phyloP scores from a whole-genome alignment of 2,329 filamentous ascomycete species.

The Bipolaris bicolor region DNA sequence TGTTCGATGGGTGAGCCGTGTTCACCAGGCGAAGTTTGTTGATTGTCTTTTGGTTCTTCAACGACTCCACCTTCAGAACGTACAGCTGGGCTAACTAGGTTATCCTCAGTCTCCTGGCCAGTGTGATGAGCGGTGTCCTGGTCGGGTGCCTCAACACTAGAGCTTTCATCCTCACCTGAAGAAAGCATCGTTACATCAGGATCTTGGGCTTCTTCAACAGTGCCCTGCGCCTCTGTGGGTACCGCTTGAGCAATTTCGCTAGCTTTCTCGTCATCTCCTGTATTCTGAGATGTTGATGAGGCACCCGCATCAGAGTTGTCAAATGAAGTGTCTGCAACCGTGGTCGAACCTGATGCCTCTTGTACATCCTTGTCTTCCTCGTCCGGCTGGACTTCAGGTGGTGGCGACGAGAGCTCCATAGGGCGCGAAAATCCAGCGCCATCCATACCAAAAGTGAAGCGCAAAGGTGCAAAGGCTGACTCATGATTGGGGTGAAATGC shows the following conservation, averaged over 20 bases:
- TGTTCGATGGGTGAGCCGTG: background rate
- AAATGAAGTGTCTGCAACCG: background rate
- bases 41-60: conserved; percentile 5
- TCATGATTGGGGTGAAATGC: conserved; percentile 39
- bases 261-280: background rate
- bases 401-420: conserved; percentile 26
- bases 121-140: background rate
- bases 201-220: background rate
- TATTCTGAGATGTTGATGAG: background rate
- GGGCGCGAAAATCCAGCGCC: conserved; percentile 34
- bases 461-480: conserved; percentile 44
- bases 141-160: background rate
- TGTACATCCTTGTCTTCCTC: background rate
- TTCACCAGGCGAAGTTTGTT: background rate
- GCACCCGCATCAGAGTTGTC: conserved; percentile 12
- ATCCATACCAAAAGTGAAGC: conserved; percentile 47
- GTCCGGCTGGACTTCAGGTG: conserved; percentile 14
- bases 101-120: background rate
- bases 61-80: background rate
- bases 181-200: conserved; percentile 16
- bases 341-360: background rate
- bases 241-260: background rate
- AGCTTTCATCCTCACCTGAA: conserved; percentile 9
- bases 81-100: background rate
- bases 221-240: background rate